phyloP scores from a whole-genome alignment of 2,329 filamentous ascomycete genomes.

The Colletotrichum gigasporum region DNA sequence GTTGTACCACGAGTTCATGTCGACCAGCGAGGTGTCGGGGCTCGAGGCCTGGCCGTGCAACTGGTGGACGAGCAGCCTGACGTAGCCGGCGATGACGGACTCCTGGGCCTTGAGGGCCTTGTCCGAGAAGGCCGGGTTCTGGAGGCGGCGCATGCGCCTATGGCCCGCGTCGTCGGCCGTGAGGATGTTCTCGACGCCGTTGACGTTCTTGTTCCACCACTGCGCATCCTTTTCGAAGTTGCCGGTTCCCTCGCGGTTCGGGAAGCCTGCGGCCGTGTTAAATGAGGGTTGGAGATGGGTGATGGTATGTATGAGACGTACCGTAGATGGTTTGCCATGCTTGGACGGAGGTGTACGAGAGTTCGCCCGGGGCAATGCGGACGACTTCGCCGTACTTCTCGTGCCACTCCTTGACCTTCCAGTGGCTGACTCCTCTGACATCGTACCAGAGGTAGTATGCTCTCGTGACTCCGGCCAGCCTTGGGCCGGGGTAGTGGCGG shows the following conservation, averaged over 20 bases:
- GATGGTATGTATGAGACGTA: background rate
- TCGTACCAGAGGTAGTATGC: slow-evolving; percentile 27
- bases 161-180: slow-evolving; percentile 33
- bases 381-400: slow-evolving; percentile 44
- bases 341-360: slow-evolving; percentile 46
- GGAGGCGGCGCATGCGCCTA: slow-evolving; percentile 33
- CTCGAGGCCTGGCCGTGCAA: slow-evolving; percentile 28
- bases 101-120: slow-evolving; percentile 42
- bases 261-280: background rate
- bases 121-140: slow-evolving; percentile 42
- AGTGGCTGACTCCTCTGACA: slow-evolving; percentile 21
- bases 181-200: slow-evolving; percentile 28
- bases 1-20: slow-evolving; percentile 41
- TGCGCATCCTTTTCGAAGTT: slow-evolving; percentile 29
- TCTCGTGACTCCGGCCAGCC: slow-evolving; percentile 29
- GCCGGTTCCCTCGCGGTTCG: slow-evolving; percentile 13
- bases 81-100: slow-evolving; percentile 38
- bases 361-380: slow-evolving; percentile 48
- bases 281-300: background rate
- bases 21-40: slow-evolving; percentile 15
- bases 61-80: slow-evolving; percentile 37
- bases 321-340: slow-evolving; percentile 54
- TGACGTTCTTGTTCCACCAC: slow-evolving; percentile 31
- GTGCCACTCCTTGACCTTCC: slow-evolving; percentile 33
- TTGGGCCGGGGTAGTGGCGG: slow-evolving; percentile 41